Conservation (phyloP, 345 rosid species). For the Eucalyptus pumila region DNA sequence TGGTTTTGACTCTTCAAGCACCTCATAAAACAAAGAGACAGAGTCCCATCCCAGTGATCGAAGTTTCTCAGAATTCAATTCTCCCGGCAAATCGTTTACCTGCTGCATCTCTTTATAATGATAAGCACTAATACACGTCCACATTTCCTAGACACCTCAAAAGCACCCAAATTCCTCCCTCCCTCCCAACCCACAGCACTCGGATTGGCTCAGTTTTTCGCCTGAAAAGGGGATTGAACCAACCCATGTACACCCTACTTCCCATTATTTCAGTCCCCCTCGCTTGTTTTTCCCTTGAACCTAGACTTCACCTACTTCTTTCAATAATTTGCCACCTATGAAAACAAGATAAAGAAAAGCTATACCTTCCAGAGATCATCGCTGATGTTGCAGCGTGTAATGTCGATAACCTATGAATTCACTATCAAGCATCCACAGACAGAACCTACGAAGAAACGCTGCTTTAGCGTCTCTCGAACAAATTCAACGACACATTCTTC, state of each 20-base stretch:
- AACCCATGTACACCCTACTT: too few relatives aligned
- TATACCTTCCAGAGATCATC: neutral
- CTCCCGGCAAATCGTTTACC: accelerated
- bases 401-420: neutral
- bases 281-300: too few relatives aligned
- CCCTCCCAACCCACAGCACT: too few relatives aligned
- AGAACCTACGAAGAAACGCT: neutral
- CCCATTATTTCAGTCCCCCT: accelerated
- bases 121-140: accelerated
- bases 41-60: accelerated
- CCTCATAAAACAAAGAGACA: too few relatives aligned
- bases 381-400: neutral
- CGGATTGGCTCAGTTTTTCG: too few relatives aligned
- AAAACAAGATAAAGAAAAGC: neutral
- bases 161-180: too few relatives aligned
- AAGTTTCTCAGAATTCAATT: too few relatives aligned
- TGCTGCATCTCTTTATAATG: accelerated
- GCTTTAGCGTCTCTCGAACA: neutral
- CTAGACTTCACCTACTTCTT: too few relatives aligned
- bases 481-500: neutral
- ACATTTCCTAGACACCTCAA: too few relatives aligned
- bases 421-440: neutral
- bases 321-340: too few relatives aligned
- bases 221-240: too few relatives aligned
- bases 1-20: too few relatives aligned